phyloP scores from a whole-genome alignment of 1,284 basidiomycete genomes.

The Meripilus lineatus region DNA sequence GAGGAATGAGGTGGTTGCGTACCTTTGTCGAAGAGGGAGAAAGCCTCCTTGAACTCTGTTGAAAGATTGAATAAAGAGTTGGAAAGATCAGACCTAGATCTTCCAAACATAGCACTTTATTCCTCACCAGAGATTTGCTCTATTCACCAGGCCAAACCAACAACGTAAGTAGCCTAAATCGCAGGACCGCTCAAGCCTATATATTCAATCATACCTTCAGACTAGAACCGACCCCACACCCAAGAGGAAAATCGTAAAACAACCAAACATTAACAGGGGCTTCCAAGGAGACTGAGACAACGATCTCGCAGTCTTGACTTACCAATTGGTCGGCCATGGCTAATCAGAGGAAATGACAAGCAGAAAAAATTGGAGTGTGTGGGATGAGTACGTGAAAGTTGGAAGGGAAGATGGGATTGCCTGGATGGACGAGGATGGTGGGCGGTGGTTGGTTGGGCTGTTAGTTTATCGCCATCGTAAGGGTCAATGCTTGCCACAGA shows the following conservation, averaged over 20 bases:
- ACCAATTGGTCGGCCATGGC: slow-evolving; percentile 71
- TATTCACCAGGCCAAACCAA: slow-evolving; percentile 24
- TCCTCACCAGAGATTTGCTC: slow-evolving; percentile 66
- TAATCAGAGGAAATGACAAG: too few species aligned
- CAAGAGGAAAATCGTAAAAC: slow-evolving; percentile 1
- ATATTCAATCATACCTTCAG: slow-evolving; percentile 50
- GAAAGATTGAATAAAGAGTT: slow-evolving; percentile 10
- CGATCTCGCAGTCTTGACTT: slow-evolving; percentile 22
- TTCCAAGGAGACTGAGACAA: slow-evolving; percentile 7
- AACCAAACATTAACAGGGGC: slow-evolving; percentile 1
- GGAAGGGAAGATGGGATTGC: too few species aligned
- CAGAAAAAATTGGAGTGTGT: too few species aligned
- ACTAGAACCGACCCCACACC: slow-evolving; percentile 33
- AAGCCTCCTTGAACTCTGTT: slow-evolving; percentile 84
- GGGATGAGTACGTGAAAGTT: too few species aligned
- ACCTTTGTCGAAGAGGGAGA: slow-evolving; percentile 94
- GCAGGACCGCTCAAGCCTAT: slow-evolving; percentile 10
- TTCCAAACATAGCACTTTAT: slow-evolving; percentile 4
- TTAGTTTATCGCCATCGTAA: too few species aligned
- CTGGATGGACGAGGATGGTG: too few species aligned
- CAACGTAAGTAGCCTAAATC: slow-evolving; percentile 9
- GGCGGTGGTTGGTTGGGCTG: too few species aligned
- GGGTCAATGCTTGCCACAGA: too few species aligned
- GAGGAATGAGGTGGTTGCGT: slow-evolving; percentile 19
- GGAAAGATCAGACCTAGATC: slow-evolving; percentile 7